Base-by-base conservation (phyloP, 306 rosid species). In the Lathyrus tuberosus region DNA sequence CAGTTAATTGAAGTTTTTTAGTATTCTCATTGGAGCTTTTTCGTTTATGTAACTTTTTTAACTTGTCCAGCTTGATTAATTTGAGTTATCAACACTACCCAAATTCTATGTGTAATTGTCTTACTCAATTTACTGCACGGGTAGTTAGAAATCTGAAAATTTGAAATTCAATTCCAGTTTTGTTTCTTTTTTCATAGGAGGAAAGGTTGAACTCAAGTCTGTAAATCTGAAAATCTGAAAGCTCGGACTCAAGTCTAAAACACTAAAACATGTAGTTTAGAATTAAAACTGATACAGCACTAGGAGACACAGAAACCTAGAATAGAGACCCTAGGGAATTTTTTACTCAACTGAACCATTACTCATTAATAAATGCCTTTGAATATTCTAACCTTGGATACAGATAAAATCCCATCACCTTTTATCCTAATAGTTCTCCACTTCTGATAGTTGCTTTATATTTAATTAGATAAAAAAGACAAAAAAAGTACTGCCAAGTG, bases 21-120 rank as follows among this genome's bases (percentile, higher is more conserved):
- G 43, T 35, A 75, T 59, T 41, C 37, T 6, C 52, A 56, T 20
- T 20, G 22, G 1, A 20, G 26, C 26, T 24, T 24, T 24, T 24
- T 24, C 1, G 26, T 24, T 24, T 24, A 22, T 22, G 24, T 22
- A 22, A 22, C 24, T 24, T 49, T 64, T 67, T 35, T 60, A 52
- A 47, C 69, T 12, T 54, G 61, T 33, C 67, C 63, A 4, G 22
- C 62, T 63, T 14, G 10, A 53, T 67, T 61, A 15, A 10, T 61
- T 38, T 56, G 67, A 17, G 70, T 57, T 65, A 60, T 49, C 48
- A 51, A 18, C 37, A 72, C 57, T 67, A 31, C 42, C 71, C 71
- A 62, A 61, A 33, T 11, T 67, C 67, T 41, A 30, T 52, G 47
- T 37, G 58, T 77, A 62, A 31, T 40, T 58, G 37, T 76, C 70